Evolutionary conservation across 23 red algal genomes (phyloP).

Genomic region (Gracilaria caudata): DNA sequence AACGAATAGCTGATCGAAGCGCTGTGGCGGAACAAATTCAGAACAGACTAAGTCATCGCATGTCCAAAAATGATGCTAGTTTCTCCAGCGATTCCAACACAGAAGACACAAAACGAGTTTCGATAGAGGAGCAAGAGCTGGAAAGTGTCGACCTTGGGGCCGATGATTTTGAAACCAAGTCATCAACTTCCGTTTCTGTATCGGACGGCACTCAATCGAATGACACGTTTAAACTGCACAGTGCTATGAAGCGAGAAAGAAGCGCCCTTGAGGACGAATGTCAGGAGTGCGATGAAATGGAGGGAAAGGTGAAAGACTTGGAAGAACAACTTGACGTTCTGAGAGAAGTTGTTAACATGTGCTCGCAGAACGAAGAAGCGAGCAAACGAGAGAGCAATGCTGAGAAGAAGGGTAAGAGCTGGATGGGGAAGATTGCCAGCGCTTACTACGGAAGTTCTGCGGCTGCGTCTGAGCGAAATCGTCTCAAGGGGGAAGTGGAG

Average conservation of each 20-base stretch:
- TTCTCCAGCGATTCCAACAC: not conserved
- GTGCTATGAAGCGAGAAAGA: not conserved
- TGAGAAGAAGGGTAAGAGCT: conserved; percentile 55
- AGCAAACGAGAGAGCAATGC: conserved; percentile 3
- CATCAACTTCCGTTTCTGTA: not conserved
- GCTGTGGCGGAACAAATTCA: not conserved
- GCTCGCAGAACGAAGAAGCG: conserved; percentile 22
- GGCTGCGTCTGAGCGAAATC: conserved; percentile 31
- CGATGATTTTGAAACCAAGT: not conserved
- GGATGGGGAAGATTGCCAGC: conserved; percentile 62
- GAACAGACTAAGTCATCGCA: conserved; percentile 15
- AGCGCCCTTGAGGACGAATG: not conserved
- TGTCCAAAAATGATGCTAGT: not conserved
- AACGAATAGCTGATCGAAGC: conserved; percentile 18
- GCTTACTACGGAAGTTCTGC: conserved; percentile 52
- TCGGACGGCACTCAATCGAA: not conserved
- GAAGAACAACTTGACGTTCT: conserved; percentile 66
- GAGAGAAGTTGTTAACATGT: conserved; percentile 70
- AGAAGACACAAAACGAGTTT: not conserved
- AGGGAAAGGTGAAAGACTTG: conserved; percentile 54
- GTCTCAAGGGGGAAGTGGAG: conserved; percentile 59
- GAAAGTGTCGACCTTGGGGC: conserved; percentile 42
- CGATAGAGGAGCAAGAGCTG: conserved; percentile 17
- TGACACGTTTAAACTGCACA: not conserved
- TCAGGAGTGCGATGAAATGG: conserved; percentile 43